A percentile compares a stretch with the other conserved stretches of the same genome.
Evolutionary conservation across 257 asterid species (phyloP).

Genomic region (Thymus quinquecostatus): DNA sequence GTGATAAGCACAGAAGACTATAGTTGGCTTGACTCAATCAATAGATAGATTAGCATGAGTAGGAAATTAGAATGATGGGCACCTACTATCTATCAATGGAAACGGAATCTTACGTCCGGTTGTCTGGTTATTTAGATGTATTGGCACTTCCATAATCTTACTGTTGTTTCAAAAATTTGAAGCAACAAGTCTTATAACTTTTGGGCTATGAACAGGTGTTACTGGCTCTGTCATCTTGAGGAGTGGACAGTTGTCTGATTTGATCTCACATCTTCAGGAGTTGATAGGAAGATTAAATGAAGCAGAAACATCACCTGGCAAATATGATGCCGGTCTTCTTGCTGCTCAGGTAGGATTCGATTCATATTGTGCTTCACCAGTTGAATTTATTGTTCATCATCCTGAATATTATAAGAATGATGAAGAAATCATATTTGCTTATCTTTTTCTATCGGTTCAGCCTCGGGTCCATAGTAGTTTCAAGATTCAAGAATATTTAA

Average conservation of each 20-base stretch:
- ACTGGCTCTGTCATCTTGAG: conserved; percentile 79
- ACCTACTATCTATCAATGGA: conserved; percentile 1
- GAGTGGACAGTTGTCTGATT: conserved; percentile 71
- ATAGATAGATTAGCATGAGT: conserved; percentile 11
- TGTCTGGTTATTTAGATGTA: conserved; percentile 10
- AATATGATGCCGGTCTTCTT: conserved; percentile 70
- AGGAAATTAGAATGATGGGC: neutral
- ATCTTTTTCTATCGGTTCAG: neutral
- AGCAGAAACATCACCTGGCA: conserved; percentile 79
- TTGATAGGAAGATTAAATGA: conserved; percentile 66
- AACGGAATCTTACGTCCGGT: neutral
- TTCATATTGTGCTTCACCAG: conserved; percentile 10
- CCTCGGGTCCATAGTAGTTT: conserved; percentile 3
- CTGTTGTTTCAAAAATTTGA: conserved; percentile 1
- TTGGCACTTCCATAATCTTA: conserved; percentile 17
- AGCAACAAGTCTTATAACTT: conserved; percentile 2
- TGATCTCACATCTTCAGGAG: conserved; percentile 74
- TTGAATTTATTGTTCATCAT: conserved; percentile 21
- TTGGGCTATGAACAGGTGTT: conserved; percentile 50
- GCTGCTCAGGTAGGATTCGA: conserved; percentile 65
- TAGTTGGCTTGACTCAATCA: neutral
- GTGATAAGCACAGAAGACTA: conserved; percentile 5
- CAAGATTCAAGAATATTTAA: conserved; percentile 6
- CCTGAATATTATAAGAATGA: conserved; percentile 13
- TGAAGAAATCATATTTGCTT: conserved; percentile 7